Conservation (phyloP, 2,329 filamentous ascomycete genomes). For the Fusarium caatingaense region DNA sequence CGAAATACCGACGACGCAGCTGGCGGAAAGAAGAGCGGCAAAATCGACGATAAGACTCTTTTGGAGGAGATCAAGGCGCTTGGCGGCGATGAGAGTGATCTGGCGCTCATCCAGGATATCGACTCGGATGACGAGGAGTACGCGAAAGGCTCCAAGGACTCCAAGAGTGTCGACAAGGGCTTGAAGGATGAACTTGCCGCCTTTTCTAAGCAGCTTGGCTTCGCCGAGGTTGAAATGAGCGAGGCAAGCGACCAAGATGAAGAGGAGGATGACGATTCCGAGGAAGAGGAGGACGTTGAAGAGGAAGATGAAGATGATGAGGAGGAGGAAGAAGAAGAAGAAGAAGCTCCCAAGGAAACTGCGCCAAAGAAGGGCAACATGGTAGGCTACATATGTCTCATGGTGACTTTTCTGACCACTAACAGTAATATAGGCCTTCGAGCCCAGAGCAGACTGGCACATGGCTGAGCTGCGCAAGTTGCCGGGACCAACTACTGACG, state of each 20-base stretch:
- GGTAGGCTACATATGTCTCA: slow-evolving; percentile 46
- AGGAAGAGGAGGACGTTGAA: slow-evolving; percentile 49
- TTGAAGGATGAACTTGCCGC: slow-evolving; percentile 53
- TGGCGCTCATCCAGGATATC: slow-evolving; percentile 68
- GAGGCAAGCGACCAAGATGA: slow-evolving; percentile 54
- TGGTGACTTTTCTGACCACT: slow-evolving; percentile 47
- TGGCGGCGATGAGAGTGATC: slow-evolving; percentile 73
- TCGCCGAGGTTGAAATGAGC: slow-evolving; percentile 50
- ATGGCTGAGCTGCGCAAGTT: slow-evolving; percentile 57
- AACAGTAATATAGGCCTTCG: slow-evolving; percentile 61
- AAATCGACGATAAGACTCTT: slow-evolving; percentile 56
- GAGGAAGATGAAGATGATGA: slow-evolving; percentile 20
- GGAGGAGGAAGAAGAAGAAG: slow-evolving; percentile 44
- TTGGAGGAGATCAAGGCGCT: slow-evolving; percentile 73
- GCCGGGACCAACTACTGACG: slow-evolving; percentile 58
- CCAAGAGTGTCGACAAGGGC: slow-evolving; percentile 54
- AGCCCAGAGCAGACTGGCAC: slow-evolving; percentile 70
- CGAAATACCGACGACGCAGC: slow-evolving; percentile 47
- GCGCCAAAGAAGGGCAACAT: slow-evolving; percentile 48
- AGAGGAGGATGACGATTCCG: slow-evolving; percentile 50
- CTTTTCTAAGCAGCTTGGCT: slow-evolving; percentile 55
- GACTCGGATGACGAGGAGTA: slow-evolving; percentile 56
- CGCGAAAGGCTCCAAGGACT: slow-evolving; percentile 47
- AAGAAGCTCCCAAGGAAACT: slow-evolving; percentile 49
- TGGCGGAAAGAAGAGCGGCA: slow-evolving; percentile 40